Evolutionary conservation across 345 rosid species (phyloP).

Genomic region (Salix exigua): DNA sequence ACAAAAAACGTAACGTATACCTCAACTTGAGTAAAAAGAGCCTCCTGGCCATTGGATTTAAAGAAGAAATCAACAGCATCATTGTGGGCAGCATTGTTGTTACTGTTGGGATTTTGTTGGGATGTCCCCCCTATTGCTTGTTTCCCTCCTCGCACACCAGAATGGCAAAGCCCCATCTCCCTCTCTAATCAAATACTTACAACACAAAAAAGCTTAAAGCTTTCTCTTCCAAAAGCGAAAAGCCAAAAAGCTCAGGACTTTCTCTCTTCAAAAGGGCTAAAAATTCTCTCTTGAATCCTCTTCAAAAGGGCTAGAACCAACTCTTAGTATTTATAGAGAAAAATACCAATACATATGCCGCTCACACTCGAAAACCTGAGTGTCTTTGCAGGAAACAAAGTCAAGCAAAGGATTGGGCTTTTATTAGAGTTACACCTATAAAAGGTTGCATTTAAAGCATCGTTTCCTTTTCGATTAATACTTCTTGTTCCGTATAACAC

Average conservation of each 20-base stretch:
- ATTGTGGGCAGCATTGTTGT: slow-evolving; percentile 30
- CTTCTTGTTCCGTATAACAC: too few relatives aligned
- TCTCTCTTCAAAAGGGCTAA: not conserved
- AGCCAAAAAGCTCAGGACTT: not conserved
- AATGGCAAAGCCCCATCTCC: slow-evolving; percentile 60
- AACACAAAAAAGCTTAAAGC: not conserved
- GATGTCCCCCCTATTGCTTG: slow-evolving; percentile 63
- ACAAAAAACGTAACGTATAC: slow-evolving; percentile 24
- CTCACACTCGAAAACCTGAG: too few relatives aligned
- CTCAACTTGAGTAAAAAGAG: slow-evolving; percentile 69
- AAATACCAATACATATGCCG: too few relatives aligned
- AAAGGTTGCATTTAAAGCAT: too few relatives aligned
- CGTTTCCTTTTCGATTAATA: too few relatives aligned
- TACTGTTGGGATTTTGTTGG: slow-evolving; percentile 27
- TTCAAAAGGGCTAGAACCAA: not conserved
- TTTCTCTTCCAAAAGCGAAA: not conserved
- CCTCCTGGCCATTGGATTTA: slow-evolving; percentile 44
- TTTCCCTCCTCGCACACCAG: slow-evolving; percentile 64
- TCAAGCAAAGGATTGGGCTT: too few relatives aligned
- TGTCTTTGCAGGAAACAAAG: too few relatives aligned
- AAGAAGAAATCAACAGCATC: slow-evolving; percentile 78
- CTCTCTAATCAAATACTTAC: not conserved
- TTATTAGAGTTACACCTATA: too few relatives aligned
- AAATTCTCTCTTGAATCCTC: too few relatives aligned
- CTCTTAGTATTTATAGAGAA: too few relatives aligned